Base-by-base conservation (phyloP, 768 basidiomycete genomes). In the Russula foetens region DNA sequence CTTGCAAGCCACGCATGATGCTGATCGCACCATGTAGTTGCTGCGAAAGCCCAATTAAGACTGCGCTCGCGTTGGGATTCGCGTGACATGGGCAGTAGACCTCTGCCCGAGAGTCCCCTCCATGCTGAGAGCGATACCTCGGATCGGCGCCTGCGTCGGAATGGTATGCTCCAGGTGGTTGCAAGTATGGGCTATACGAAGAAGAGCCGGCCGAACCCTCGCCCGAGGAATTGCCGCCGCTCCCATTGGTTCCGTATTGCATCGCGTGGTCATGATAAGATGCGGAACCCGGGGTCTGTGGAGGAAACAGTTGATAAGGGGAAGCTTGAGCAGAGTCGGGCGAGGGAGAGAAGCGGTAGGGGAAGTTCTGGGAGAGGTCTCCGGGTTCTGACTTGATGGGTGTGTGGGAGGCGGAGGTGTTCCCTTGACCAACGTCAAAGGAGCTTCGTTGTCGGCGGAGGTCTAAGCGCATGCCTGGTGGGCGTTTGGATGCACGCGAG, bases 401-500 rank as follows among this genome's bases (percentile, higher is more conserved):
- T 63, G 79, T 80, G 65, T 84, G 74, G 44, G 81, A 73, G 4
- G 65, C 38, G 5, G 65, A 63, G 50, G 47, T 44, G 41, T 21
- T 65, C 43, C 55, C 63, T 64, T 58, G 66, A 58, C 68, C 57
- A 46, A 66, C 65, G 61, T 67, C 63, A 64, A 63, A 62, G 51
- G 65, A 54, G 31, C 60, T 66, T 50, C 69, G 69, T 28, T 65
- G 58, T 33, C 63, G 62, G 49, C 67, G 68, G 49, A 69, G 68
- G 62, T 68, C 69, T 41, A 68, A 66, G 26, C 63, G 56, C 56
- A 66, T 64, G 55, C 66, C 56, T 31, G 57, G 64, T 14, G 77
- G 71, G 67, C 85, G 86, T 70, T 90, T 88, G 8, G 85, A 81
- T 3, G 89, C 88, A 44, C 89, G 82, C 15, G 89, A 90, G 71